phyloP scores from a whole-genome alignment of 192 early-diverging fungal genomes.

The Tieghemiomyces parasiticus region DNA sequence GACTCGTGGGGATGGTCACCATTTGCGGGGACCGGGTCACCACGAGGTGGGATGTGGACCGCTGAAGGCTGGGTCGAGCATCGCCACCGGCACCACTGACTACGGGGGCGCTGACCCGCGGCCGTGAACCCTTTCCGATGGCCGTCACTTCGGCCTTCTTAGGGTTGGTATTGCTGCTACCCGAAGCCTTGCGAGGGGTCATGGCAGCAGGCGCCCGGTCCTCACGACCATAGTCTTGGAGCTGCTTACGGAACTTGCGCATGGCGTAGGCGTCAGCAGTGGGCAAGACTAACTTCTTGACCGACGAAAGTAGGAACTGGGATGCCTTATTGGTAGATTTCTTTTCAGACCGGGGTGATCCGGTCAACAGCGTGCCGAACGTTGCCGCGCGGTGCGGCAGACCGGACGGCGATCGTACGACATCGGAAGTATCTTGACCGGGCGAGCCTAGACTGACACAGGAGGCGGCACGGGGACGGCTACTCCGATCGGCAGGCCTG shows the following conservation, averaged over 20 bases:
- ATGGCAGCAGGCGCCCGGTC: background rate
- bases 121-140: background rate
- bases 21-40: background rate
- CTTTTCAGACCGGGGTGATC: background rate
- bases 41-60: background rate
- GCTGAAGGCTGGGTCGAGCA: background rate
- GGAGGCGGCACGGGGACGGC: background rate
- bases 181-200: too few species aligned
- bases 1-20: background rate
- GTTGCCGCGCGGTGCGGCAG: background rate
- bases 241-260: constrained; percentile 10
- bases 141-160: background rate
- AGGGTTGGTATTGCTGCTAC: background rate
- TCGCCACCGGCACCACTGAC: background rate
- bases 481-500: background rate
- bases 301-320: background rate
- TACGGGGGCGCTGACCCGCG: background rate
- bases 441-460: background rate
- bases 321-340: constrained; percentile 1
- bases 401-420: too few species aligned
- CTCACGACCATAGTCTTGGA: constrained; percentile 7
- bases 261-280: constrained; percentile 5
- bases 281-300: background rate
- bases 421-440: background rate
- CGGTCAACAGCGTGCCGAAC: background rate